Percentiles rank a stretch among this genome's conserved stretches.
phyloP scores from a whole-genome alignment of 2,329 filamentous ascomycete species.

The Ascochyta fabae region DNA sequence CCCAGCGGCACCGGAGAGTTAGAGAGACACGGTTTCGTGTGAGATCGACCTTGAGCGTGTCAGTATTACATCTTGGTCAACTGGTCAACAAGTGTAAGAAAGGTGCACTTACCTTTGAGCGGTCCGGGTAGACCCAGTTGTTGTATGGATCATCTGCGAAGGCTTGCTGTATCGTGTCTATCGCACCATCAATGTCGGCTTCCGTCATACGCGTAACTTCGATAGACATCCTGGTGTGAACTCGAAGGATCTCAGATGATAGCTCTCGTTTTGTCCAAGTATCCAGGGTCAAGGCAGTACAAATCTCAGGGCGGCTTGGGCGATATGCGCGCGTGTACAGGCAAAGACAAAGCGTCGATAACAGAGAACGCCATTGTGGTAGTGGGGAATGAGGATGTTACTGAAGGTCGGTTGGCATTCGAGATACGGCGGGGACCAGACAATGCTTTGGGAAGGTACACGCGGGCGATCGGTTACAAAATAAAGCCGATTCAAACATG shows the following conservation, averaged over 20 bases:
- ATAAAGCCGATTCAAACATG: too few relatives aligned
- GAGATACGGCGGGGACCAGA: constrained; percentile 7
- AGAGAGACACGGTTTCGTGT: constrained; percentile 68
- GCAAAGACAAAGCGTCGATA: not conserved
- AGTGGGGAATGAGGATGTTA: constrained; percentile 14
- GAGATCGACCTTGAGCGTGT: constrained; percentile 59
- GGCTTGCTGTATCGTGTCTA: constrained; percentile 69
- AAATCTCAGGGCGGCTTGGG: not conserved
- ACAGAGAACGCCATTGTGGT: constrained; percentile 18
- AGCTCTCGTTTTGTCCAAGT: not conserved
- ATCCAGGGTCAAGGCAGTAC: not conserved
- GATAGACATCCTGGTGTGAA: constrained; percentile 51
- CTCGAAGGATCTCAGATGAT: not conserved
- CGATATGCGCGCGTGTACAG: not conserved
- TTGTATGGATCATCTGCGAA: constrained; percentile 73
- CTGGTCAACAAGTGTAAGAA: not conserved
- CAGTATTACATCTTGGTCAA: not conserved
- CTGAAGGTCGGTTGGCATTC: constrained; percentile 5
- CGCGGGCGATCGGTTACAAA: not conserved
- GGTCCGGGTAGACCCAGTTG: constrained; percentile 67
- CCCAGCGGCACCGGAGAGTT: constrained; percentile 71
- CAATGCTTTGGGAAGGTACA: constrained; percentile 12
- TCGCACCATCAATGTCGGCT: constrained; percentile 67
- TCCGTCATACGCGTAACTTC: constrained; percentile 63
- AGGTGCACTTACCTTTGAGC: constrained; percentile 55